Base-by-base conservation (phyloP, 1,284 basidiomycete species). In the Papiliotrema terrestris region DNA sequence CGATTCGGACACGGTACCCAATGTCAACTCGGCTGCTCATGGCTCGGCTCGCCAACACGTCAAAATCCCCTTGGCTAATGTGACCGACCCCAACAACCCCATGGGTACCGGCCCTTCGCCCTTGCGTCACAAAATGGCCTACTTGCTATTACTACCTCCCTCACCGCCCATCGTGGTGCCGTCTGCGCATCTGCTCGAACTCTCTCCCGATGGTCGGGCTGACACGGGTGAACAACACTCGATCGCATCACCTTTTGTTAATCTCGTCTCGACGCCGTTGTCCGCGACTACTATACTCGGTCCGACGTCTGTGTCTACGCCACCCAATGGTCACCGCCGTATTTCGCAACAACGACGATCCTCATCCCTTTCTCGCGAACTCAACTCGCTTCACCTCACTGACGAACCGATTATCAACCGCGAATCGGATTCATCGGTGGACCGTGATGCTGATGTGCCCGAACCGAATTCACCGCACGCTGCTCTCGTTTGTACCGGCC, bases 101-200 rank as follows among this genome's bases (percentile, higher is more conserved):
- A 32, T 32, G 29, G 29, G 29, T 6, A 45, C 26, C 23, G 44
- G 26, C 15, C 48, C 48, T 17, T 64, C 64, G 15, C 62, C 59
- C 2, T 41, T 67, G 54, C 58, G 61, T 38, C 15, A 47, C 22
- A 63, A 64, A 53, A 49, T 66, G 29, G 56, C 55, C 26, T 53
- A 65, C 47, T 59, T 67, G 0, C 53, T 59, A 23, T 53, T 58
- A 2, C 58, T 65, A 15, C 68, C 68, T 5, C 49, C 59, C 22
- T 71, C 69, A 3, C 69, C 69, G 19, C 67, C 67, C 8, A 66
- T 71, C 36, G 46, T 56, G 3, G 52, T 61, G n/a, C 60, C 64
- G 17, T 49, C 55, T 8, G 59, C 51, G 25, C 57, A 63, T 43
- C 44, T 66, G 19, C 56, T 71, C 42, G 61, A 55, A 51, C 22